Base-by-base conservation (phyloP, 1,284 basidiomycete genomes). In the Ganoderma multipileum region DNA sequence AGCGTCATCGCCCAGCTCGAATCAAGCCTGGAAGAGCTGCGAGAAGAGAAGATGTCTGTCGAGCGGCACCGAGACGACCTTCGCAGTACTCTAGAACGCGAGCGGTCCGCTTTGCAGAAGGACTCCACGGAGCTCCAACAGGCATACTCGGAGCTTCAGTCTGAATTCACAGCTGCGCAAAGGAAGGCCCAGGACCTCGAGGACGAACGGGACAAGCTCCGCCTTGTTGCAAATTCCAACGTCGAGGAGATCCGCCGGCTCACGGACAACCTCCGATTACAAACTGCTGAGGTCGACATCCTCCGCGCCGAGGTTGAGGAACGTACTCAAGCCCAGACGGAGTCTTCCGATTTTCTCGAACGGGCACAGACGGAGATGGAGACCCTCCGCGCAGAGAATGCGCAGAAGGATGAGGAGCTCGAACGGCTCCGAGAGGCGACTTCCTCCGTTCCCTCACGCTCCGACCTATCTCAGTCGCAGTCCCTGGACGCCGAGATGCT, bases 401-500 rank as follows among this genome's bases (percentile, higher is more conserved):
- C 77, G 58, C 79, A 83, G 64, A 89, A 87, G 73, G 89, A 91
- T 63, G 86, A 90, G 66, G 91, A 94, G 77, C 79, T 93, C 63
- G 85, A 88, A 71, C 84, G 81, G 47, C 81, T 91, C 23, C 85
- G 83, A 26, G 81, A 86, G 71, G 79, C 79, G 69, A 54, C 64
- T 80, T 33, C 78, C 81, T 39, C 71, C 77, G 30, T 79, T 81
- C 3, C 71, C 77, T 0, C 50, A 74, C 78, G 11, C 79, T 83
- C 52, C 75, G 77, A 16, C 76, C 58, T 83, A 33, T 41, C 61
- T 8, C 65, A 61, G 50, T 66, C 65, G 38, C 84, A 83, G 57
- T 86, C 86, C 66, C 83, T 94, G 41, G 89, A 91, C 79, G 85
- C 87, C 73, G 93, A 94, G 79, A 86, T 94, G 81, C 79, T 93